Conservation (phyloP, 78 protist species). For the Dictyostelium discoideum region DNA sequence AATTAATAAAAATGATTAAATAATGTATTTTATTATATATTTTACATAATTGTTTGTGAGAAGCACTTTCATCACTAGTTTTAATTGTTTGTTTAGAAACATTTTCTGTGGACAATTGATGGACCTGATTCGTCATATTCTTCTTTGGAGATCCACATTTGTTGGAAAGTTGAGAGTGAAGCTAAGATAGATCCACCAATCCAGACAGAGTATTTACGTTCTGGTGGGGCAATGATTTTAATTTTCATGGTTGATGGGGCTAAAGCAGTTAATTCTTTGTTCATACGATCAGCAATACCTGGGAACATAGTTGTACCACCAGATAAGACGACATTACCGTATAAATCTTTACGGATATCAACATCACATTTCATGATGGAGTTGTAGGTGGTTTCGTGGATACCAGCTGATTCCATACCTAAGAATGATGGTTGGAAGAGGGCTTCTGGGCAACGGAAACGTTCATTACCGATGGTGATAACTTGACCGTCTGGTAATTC, state of each 20-base stretch:
- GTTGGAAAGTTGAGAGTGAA: constrained; percentile 94
- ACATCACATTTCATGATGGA: constrained; percentile 88
- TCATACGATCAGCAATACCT: constrained; percentile 94
- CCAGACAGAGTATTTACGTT: constrained; percentile 89
- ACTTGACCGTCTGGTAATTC: constrained; percentile 84
- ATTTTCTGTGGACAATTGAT: not conserved
- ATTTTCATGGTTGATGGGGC: constrained; percentile 32
- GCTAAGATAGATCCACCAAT: constrained; percentile 95
- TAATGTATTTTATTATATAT: not conserved
- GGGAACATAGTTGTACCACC: constrained; percentile 81
- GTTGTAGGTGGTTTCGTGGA: constrained; percentile 47
- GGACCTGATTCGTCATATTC: constrained; percentile 79
- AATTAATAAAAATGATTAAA: not conserved
- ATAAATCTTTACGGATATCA: constrained; percentile 94
- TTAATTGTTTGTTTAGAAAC: not conserved
- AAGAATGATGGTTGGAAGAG: constrained; percentile 89
- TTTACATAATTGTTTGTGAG: no score
- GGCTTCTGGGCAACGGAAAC: constrained; percentile 87
- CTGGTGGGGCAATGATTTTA: constrained; percentile 92
- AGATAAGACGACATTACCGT: constrained; percentile 88
- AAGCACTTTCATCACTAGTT: no score
- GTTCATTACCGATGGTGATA: constrained; percentile 85
- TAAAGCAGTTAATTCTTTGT: constrained; percentile 70
- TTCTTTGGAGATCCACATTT: constrained; percentile 95
- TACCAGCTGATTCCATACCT: constrained; percentile 89